Evolutionary conservation across 2,329 filamentous ascomycete genomes (phyloP), one percentile per base, ranked within the genome.

Genomic region (Fusarium denticulatum): DNA sequence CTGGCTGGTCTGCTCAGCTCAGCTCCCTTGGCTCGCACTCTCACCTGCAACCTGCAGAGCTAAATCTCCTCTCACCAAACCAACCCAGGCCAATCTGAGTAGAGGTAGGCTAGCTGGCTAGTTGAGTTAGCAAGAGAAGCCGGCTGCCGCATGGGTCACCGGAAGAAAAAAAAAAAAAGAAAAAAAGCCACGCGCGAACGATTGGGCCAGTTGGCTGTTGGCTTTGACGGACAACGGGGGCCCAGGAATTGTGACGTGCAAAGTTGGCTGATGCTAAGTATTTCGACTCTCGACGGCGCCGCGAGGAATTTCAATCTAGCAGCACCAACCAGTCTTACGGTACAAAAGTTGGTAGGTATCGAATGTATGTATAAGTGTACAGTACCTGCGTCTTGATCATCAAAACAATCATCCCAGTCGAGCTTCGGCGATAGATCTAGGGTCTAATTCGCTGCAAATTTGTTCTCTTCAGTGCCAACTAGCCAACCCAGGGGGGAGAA

Each of bases 161-260:
- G 22, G 71, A 40, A 67, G 67, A 67, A 66, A 67, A 67, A 67
- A 66, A 39, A 72, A 40, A 67, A 67, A 67, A 39, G 71, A 40
- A 67, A 67, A 67, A 67, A 74, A 77, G 76, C 76, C 76, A 77
- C 76, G 50, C 57, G 69, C 60, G 65, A 62, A 66, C 50, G 50
- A 62, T 50, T 68, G 47, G 61, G 49, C 71, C 63, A 74, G 71
- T 69, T 74, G 71, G 71, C 71, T 67, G 60, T 69, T 74, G 65
- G 60, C 64, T 73, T 74, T 65, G 60, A 60, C 63, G 52, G 39
- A 50, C 55, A 49, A 63, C 69, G 65, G 62, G 70, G 63, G 67
- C 50, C 50, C 40, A 71, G 56, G 73, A 76, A 74, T 76, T 76
- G 75, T 73, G 76, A 75, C 74, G 74, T 78, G 76, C 76, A 76